Conservation (phyloP, 208 protist species). For the Crithidia thermophila region DNA sequence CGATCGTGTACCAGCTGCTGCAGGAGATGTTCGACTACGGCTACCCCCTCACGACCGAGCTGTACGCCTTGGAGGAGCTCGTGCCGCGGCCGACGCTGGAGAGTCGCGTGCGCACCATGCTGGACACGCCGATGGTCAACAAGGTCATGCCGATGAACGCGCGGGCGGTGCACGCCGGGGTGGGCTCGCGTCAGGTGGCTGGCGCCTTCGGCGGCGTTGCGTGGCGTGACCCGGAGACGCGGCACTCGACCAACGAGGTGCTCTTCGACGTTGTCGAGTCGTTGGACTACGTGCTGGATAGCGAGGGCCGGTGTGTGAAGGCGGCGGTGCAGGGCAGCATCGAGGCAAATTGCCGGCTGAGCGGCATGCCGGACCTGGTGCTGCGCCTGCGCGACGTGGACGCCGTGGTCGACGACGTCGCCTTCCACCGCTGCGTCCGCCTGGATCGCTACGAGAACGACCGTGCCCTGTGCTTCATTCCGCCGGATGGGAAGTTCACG, state of each 20-base stretch:
- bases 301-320: constrained; percentile 65
- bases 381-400: constrained; percentile 70
- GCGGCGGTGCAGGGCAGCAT: constrained; percentile 72
- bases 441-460: constrained; percentile 72
- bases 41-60: constrained; percentile 91
- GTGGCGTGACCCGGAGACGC: constrained; percentile 80
- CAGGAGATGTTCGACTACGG: constrained; percentile 93
- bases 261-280: constrained; percentile 93
- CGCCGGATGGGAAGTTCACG: constrained; percentile 91
- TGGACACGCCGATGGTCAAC: constrained; percentile 50
- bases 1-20: constrained; percentile 90
- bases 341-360: constrained; percentile 84
- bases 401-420: constrained; percentile 71
- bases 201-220: constrained; percentile 40
- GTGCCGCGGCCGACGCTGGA: constrained; percentile 83
- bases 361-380: constrained; percentile 90
- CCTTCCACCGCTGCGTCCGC: constrained; percentile 90
- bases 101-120: constrained; percentile 76
- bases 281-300: constrained; percentile 85
- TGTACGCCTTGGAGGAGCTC: constrained; percentile 84
- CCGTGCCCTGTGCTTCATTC: constrained; percentile 84
- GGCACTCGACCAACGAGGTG: constrained; percentile 88
- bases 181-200: constrained; percentile 18
- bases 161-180: constrained; percentile 21
- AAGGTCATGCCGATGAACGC: constrained; percentile 22